phyloP scores from a whole-genome alignment of 2,329 filamentous ascomycete genomes.

The Aspergillus tubingensis region DNA sequence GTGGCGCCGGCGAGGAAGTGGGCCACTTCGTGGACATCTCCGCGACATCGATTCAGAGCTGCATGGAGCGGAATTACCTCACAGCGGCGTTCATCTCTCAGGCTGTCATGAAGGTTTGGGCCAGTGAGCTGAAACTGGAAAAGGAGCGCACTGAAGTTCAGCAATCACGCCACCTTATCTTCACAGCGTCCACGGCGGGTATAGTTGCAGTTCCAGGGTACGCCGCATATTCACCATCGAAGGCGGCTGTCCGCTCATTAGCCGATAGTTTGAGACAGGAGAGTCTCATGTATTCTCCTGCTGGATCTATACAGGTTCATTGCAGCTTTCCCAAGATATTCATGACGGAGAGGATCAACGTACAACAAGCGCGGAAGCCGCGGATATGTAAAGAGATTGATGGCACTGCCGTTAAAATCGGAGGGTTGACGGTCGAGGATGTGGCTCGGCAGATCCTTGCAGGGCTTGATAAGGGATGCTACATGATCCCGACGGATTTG shows the following conservation, averaged over 20 bases:
- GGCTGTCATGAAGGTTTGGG: slow-evolving; percentile 12
- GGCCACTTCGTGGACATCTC: slow-evolving; percentile 23
- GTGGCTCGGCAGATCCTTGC: slow-evolving; percentile 9
- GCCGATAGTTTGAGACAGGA: slow-evolving; percentile 19
- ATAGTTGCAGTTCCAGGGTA: slow-evolving; percentile 17
- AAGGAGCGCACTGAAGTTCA: neutral
- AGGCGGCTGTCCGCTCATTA: slow-evolving; percentile 15
- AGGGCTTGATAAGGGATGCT: slow-evolving; percentile 1
- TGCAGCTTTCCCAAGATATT: slow-evolving; percentile 14
- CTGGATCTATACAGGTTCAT: slow-evolving; percentile 8
- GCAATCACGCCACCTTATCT: slow-evolving; percentile 10
- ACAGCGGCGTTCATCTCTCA: slow-evolving; percentile 11
- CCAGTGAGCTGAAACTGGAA: neutral
- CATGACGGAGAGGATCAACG: slow-evolving; percentile 7
- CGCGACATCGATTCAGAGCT: slow-evolving; percentile 12
- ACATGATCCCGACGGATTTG: slow-evolving; percentile 3
- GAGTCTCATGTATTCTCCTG: slow-evolving; percentile 10
- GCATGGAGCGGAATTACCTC: slow-evolving; percentile 18
- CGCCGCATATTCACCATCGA: slow-evolving; percentile 16
- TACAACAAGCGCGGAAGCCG: slow-evolving; percentile 11
- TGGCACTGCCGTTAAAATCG: neutral
- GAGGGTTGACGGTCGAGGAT: neutral
- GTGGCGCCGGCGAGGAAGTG: slow-evolving; percentile 18
- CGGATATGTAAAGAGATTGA: slow-evolving; percentile 12
- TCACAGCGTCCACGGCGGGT: slow-evolving; percentile 14